Evolutionary conservation across 2,329 filamentous ascomycete genomes (phyloP), one percentile per base, ranked within the genome.

Genomic region (Aspergillus ochraceoroseus): DNA sequence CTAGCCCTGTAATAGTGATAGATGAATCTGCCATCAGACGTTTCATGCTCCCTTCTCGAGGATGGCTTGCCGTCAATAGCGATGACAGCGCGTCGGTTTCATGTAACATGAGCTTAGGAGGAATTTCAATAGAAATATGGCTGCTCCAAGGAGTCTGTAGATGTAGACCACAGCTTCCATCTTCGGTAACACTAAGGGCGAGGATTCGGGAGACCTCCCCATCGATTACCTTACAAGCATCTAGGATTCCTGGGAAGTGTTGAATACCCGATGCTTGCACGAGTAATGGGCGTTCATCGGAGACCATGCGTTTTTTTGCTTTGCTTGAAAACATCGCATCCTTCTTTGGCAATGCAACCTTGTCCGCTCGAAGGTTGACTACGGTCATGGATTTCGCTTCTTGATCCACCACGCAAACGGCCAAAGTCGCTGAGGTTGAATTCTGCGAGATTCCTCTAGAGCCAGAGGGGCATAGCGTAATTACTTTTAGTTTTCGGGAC

Each of bases 121-220:
- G 81, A 2, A 87, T 64, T 0, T 74, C 68, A n/a, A 88, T 66
- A 29, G 79, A 79, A n/a, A 80, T 78, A 8, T 84, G 71, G 37
- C 76, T 75, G 42, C 82, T 81, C 85, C 85, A 89, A 0, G 83
- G 84, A 4, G 83, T 83, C 61, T 88, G 84, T 7, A 86, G 67
- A 49, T 81, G 85, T 11, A 90, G 64, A 54, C 84, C 79, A 32
- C 78, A 75, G 19, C 75, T 73, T 1, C 82, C 82, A 48, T 79
- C 70, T 35, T 74, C 73, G 15, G 79, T 77, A 51, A 82, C 77
- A 2, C 80, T 83, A 9, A 90, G 66, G 17, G 85, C 79, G 2
- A 88, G 66, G 36, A 89, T 82, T 48, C 81, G 79, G 20, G 81
- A 79, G 38, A 83, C 70, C 17, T 74, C 70, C 1, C 80, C 80